Percentiles rank a stretch among this genome's conserved stretches.
phyloP scores from a whole-genome alignment of 2,329 filamentous ascomycete species.

The Aspergillus phoenicis region DNA sequence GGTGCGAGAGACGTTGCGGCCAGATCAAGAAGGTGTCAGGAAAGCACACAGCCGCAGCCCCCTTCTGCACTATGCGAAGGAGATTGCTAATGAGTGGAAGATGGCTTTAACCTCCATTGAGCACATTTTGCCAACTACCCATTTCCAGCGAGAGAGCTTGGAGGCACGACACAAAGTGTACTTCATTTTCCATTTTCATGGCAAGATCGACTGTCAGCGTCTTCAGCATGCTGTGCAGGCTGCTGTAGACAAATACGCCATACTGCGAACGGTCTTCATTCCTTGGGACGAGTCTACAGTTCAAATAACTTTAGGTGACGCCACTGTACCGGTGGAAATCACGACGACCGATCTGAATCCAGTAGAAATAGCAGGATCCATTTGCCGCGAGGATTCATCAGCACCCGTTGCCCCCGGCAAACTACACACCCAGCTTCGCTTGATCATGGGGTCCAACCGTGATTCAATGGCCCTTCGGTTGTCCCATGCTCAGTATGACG shows the following conservation, averaged over 20 bases:
- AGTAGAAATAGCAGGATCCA: background rate
- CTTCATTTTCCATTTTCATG: too few species aligned
- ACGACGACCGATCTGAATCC: conserved; percentile 5
- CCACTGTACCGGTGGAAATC: background rate
- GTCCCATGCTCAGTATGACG: conserved; percentile 39
- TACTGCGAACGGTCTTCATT: conserved; percentile 59
- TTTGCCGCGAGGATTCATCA: background rate
- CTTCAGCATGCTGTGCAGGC: too few species aligned
- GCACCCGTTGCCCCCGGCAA: conserved; percentile 8
- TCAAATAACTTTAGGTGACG: conserved; percentile 41
- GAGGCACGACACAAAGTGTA: too few species aligned
- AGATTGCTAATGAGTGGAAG: background rate
- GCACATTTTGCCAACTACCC: conserved; percentile 17
- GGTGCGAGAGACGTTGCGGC: too few species aligned
- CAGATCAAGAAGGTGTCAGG: too few species aligned
- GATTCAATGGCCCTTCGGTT: conserved; percentile 16
- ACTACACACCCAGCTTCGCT: conserved; percentile 23
- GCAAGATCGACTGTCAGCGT: too few species aligned
- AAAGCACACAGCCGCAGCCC: too few species aligned
- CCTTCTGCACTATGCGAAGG: too few species aligned
- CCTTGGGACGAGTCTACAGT: conserved; percentile 44
- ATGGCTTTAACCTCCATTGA: conserved; percentile 22
- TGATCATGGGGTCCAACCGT: conserved; percentile 21
- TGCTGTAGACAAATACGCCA: conserved; percentile 36
- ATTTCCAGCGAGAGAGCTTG: conserved; percentile 1